These are phyloP conservation scores for Gracilaria domingensis DNA, from an alignment of 23 red algal genomes.

Conservation along the genomic window DNA sequence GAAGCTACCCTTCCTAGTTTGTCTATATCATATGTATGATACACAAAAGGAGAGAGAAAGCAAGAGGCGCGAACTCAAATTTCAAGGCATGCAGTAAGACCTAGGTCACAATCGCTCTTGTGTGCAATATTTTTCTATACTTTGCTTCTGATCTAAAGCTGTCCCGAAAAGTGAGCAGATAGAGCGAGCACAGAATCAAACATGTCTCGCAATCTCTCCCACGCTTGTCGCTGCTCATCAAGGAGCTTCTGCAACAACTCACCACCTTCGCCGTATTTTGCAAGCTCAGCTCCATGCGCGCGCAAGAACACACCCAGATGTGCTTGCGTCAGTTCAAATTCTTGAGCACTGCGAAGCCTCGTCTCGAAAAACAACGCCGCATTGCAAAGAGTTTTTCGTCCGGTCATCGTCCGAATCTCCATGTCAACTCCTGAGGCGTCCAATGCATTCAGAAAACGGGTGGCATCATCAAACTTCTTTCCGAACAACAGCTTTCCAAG, in stretches of 20 bases:
- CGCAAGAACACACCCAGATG: slow-evolving; percentile 79
- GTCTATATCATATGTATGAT: too few relatives aligned
- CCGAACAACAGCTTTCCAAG: slow-evolving; percentile 40
- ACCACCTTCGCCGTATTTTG: slow-evolving; percentile 33
- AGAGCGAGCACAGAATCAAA: slow-evolving; percentile 71
- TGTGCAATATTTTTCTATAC: background rate
- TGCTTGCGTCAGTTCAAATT: slow-evolving; percentile 83
- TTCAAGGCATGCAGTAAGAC: too few relatives aligned
- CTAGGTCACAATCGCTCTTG: too few relatives aligned
- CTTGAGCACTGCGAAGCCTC: slow-evolving; percentile 17
- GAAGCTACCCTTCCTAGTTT: too few relatives aligned
- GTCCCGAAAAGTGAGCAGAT: slow-evolving; percentile 56
- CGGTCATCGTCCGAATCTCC: slow-evolving; percentile 72
- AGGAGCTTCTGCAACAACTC: slow-evolving; percentile 26
- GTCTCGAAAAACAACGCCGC: slow-evolving; percentile 66
- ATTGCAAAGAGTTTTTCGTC: slow-evolving; percentile 26
- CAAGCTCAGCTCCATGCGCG: slow-evolving; percentile 61
- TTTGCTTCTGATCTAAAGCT: slow-evolving; percentile 17
- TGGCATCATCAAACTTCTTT: slow-evolving; percentile 49
- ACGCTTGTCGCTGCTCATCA: slow-evolving; percentile 47
- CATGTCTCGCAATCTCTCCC: slow-evolving; percentile 55
- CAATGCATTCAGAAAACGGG: slow-evolving; percentile 20
- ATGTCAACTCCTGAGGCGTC: slow-evolving; percentile 75
- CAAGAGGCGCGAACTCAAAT: too few relatives aligned
- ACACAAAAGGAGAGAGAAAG: too few relatives aligned